Percentiles rank a stretch among this genome's conserved stretches.
phyloP scores from a whole-genome alignment of 2,329 filamentous ascomycete genomes.

The Metarhizium robertsii region DNA sequence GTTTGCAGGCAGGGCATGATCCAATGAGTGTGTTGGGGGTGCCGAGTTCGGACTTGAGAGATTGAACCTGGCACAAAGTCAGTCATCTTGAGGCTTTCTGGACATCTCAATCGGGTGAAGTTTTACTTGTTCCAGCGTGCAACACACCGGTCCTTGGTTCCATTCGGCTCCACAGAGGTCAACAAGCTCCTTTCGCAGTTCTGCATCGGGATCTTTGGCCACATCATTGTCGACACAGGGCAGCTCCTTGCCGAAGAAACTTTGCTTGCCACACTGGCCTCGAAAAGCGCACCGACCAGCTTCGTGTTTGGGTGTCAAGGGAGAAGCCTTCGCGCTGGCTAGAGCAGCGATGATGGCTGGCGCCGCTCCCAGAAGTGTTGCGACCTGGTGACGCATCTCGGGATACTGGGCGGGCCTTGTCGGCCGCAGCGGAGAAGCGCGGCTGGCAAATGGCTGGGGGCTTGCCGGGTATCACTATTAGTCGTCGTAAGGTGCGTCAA shows the following conservation, averaged over 20 bases:
- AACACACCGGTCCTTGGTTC: slow-evolving; percentile 78
- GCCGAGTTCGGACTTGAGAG: slow-evolving; percentile 74
- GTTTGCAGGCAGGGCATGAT: slow-evolving; percentile 91
- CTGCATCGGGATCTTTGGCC: slow-evolving; percentile 63
- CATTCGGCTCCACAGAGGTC: slow-evolving; percentile 82
- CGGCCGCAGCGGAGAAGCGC: slow-evolving; percentile 2
- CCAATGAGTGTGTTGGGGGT: slow-evolving; percentile 84
- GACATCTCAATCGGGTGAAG: not conserved
- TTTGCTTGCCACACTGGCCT: slow-evolving; percentile 83
- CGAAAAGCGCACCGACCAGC: slow-evolving; percentile 82
- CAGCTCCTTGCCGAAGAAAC: slow-evolving; percentile 79
- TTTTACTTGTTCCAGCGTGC: slow-evolving; percentile 64
- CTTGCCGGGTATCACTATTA: not conserved
- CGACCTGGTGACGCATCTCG: slow-evolving; percentile 23
- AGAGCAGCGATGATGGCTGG: slow-evolving; percentile 19
- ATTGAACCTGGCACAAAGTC: slow-evolving; percentile 49
- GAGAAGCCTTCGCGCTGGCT: slow-evolving; percentile 14
- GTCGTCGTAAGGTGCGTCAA: too few species aligned
- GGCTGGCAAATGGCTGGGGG: not conserved
- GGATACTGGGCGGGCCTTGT: slow-evolving; percentile 3
- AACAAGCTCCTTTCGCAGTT: slow-evolving; percentile 68
- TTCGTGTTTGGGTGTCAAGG: slow-evolving; percentile 60
- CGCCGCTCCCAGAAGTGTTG: slow-evolving; percentile 21
- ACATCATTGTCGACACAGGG: slow-evolving; percentile 88
- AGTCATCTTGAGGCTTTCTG: not conserved